phyloP scores from a whole-genome alignment of 257 asterid genomes.

The Fraxinus americana region DNA sequence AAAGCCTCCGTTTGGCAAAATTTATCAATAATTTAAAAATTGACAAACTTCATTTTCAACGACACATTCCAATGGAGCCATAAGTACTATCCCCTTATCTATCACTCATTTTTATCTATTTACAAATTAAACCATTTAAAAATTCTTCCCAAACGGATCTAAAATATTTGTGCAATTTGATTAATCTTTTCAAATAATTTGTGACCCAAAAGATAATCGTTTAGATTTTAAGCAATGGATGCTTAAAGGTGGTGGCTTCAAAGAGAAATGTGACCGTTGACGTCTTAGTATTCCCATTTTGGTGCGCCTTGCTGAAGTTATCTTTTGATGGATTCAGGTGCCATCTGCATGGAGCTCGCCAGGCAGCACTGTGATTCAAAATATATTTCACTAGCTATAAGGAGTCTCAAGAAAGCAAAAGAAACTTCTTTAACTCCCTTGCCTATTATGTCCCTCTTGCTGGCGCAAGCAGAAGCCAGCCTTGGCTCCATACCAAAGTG shows the following conservation, averaged over 20 bases:
- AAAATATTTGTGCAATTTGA: conserved; percentile 17
- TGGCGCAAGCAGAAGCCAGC: conserved; percentile 96
- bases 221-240: conserved; percentile 1
- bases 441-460: conserved; percentile 68
- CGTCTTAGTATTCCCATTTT: background rate
- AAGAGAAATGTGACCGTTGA: background rate
- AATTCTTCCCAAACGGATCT: background rate
- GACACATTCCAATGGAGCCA: no score
- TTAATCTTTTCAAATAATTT: background rate
- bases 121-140: no score
- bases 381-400: conserved; percentile 61
- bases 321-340: conserved; percentile 52
- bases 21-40: no score
- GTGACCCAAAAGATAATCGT: conserved; percentile 1
- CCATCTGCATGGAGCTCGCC: conserved; percentile 88
- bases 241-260: background rate
- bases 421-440: conserved; percentile 42
- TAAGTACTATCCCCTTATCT: no score
- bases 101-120: no score
- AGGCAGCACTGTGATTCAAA: conserved; percentile 69
- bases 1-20: background rate
- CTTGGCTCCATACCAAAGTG: conserved; percentile 73
- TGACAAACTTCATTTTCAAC: no score
- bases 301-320: background rate
- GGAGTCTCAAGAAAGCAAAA: conserved; percentile 79